Conservation (phyloP, 805 yeast genomes). For the Lipomyces mesembrius region DNA sequence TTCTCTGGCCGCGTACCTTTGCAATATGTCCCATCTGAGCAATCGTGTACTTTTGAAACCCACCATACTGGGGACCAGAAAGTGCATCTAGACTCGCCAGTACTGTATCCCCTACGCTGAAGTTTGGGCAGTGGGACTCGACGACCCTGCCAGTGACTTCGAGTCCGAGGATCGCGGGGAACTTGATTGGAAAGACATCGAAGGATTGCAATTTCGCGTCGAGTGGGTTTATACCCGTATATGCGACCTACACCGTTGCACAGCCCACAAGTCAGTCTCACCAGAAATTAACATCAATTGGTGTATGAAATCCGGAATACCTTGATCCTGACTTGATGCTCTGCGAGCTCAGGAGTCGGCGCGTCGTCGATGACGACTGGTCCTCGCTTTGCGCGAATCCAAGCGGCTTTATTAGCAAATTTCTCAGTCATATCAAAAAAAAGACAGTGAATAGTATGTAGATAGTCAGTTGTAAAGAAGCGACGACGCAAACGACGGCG, state of each 20-base stretch:
- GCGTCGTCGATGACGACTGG: background rate
- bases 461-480: too few species aligned
- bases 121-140: background rate
- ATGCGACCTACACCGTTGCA: background rate
- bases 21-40: constrained; percentile 5
- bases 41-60: constrained; percentile 5
- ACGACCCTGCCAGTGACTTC: constrained; percentile 4
- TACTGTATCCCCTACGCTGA: background rate
- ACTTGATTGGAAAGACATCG: background rate
- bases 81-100: constrained; percentile 1
- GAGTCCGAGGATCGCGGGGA: background rate
- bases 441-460: background rate
- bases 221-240: background rate
- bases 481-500: too few species aligned
- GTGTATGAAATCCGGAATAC: background rate
- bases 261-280: background rate
- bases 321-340: background rate
- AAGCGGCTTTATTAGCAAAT: background rate
- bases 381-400: background rate
- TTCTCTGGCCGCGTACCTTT: background rate
- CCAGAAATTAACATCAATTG: background rate
- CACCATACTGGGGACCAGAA: background rate
- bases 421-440: background rate
- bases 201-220: constrained; percentile 1
- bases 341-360: background rate